Conservation (phyloP, 345 rosid genomes). For the Cardiospermum halicacabum region DNA sequence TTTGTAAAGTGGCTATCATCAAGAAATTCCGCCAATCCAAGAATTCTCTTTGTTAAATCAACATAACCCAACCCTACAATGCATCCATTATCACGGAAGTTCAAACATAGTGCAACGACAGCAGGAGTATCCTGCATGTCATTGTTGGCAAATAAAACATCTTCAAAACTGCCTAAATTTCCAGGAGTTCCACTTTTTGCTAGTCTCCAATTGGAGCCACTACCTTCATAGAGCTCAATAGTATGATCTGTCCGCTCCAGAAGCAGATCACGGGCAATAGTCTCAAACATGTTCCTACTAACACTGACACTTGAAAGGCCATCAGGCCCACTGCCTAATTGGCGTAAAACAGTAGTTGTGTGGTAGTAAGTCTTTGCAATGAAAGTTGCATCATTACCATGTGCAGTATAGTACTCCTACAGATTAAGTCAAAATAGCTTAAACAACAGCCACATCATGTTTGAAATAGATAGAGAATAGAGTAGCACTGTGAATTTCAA, state of each 20-base stretch:
- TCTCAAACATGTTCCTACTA: constrained; percentile 85
- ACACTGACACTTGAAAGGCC: constrained; percentile 82
- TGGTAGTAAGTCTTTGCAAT: constrained; percentile 88
- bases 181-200: constrained; percentile 88
- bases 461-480: not conserved
- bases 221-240: constrained; percentile 81
- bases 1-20: constrained; percentile 95
- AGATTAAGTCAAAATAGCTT: constrained; percentile 10
- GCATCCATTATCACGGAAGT: constrained; percentile 60
- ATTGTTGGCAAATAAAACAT: constrained; percentile 84
- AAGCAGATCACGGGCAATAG: constrained; percentile 76
- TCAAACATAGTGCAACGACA: constrained; percentile 62
- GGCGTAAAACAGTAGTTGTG: constrained; percentile 81
- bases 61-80: constrained; percentile 78
- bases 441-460: not conserved
- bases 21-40: constrained; percentile 88
- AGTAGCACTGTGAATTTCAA: not conserved
- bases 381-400: constrained; percentile 85
- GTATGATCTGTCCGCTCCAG: constrained; percentile 90
- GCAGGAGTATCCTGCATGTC: constrained; percentile 96
- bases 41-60: constrained; percentile 67
- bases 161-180: constrained; percentile 92
- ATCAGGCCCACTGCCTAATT: constrained; percentile 64
- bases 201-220: constrained; percentile 89
- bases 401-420: constrained; percentile 93